Conservation (phyloP, 192 early-diverging fungal species). For the Entomortierella chlamydospora region DNA sequence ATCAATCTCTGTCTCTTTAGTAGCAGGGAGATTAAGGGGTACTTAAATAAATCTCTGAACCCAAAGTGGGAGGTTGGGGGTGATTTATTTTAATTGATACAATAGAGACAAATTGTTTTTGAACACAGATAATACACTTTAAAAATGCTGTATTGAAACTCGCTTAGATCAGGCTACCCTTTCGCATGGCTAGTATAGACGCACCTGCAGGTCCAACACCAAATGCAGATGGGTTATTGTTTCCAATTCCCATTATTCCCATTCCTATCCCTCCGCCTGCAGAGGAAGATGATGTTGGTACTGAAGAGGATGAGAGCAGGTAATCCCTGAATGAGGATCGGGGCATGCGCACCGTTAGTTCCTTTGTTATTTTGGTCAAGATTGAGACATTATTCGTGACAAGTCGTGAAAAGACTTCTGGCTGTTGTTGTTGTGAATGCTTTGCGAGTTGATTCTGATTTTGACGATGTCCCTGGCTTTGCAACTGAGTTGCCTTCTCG, state of each 20-base stretch:
- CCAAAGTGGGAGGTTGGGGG: too few relatives aligned
- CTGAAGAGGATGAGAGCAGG: constrained; percentile 1
- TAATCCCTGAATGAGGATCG: constrained; percentile 43
- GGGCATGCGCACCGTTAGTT: constrained; percentile 43
- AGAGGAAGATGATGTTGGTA: constrained; percentile 10
- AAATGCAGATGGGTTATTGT: constrained; percentile 3
- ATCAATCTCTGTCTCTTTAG: too few relatives aligned
- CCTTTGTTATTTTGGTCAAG: constrained; percentile 47
- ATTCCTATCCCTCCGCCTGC: constrained; percentile 33
- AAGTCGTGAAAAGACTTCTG: constrained; percentile 43
- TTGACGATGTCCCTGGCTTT: background rate
- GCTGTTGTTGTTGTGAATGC: constrained; percentile 1
- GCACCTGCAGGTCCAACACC: constrained; percentile 24
- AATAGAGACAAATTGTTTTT: too few relatives aligned
- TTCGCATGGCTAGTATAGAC: constrained; percentile 32
- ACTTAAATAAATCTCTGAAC: too few relatives aligned
- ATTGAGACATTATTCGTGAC: constrained; percentile 45
- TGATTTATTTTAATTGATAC: too few relatives aligned
- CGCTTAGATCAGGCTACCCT: constrained; percentile 34
- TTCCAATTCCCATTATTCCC: background rate
- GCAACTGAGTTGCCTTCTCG: constrained; percentile 2
- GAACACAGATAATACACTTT: too few relatives aligned
- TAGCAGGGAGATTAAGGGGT: too few relatives aligned
- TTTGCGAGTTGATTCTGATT: background rate
- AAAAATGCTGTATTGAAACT: too few relatives aligned